A percentile compares a stretch with the other conserved stretches of the same genome.
phyloP scores from a whole-genome alignment of 495 filamentous ascomycete species.

The Tetracladium setigerum region DNA sequence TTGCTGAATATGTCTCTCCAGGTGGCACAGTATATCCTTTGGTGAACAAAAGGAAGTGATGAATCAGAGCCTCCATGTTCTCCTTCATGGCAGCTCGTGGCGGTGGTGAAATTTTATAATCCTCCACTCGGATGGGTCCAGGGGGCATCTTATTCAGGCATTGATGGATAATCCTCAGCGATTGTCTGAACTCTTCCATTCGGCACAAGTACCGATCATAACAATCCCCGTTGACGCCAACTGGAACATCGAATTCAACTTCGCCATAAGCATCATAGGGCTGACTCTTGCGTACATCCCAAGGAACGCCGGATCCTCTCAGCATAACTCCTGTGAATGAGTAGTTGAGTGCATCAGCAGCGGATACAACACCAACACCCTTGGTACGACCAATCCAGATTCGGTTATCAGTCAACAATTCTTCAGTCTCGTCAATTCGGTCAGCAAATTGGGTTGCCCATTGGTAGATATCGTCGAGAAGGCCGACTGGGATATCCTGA shows the following conservation, averaged over 20 bases:
- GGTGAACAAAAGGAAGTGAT: slow-evolving; percentile 97
- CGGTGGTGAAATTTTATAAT: slow-evolving; percentile 98
- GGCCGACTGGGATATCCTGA: slow-evolving; percentile 88
- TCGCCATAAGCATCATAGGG: slow-evolving; percentile 97
- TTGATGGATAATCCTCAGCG: slow-evolving; percentile 95
- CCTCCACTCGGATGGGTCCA: slow-evolving; percentile 88
- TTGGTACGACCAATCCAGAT: slow-evolving; percentile 95
- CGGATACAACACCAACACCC: slow-evolving; percentile 84
- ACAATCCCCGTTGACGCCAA: slow-evolving; percentile 95
- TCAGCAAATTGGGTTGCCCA: slow-evolving; percentile 99
- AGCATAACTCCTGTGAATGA: slow-evolving; percentile 97
- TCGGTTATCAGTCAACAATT: slow-evolving; percentile 97
- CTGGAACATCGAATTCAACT: slow-evolving; percentile 97
- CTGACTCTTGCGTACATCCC: slow-evolving; percentile 91
- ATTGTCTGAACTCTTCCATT: slow-evolving; percentile 99
- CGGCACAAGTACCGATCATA: slow-evolving; percentile 98
- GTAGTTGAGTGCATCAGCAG: slow-evolving; percentile 89
- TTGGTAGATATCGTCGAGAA: slow-evolving; percentile 98
- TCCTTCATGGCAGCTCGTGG: slow-evolving; percentile 99
- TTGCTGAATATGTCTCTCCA: slow-evolving; percentile 94
- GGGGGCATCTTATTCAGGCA: slow-evolving; percentile 98
- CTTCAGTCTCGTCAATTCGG: slow-evolving; percentile 98
- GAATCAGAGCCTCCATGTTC: slow-evolving; percentile 99
- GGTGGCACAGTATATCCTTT: slow-evolving; percentile 98
- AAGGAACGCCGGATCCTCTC: slow-evolving; percentile 92